Base-by-base conservation (phyloP, 78 protist genomes). In the Tieghemostelium lacteum region DNA sequence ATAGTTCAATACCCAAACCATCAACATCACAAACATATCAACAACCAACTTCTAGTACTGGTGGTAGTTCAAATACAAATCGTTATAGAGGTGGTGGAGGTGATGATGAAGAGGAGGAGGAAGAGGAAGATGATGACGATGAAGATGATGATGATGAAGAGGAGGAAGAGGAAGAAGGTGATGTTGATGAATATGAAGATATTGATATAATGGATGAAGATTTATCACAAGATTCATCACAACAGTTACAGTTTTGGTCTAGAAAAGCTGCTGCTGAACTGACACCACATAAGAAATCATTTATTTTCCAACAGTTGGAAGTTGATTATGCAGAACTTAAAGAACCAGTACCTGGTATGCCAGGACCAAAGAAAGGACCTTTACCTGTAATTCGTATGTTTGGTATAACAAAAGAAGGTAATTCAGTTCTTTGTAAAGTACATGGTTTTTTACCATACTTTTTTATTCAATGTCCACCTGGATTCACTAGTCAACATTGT, bases 361-460 rank as follows among this genome's bases (percentile, higher is more conserved):
- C 96, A 7, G 95, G 97, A 5, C 73, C 86, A 19, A 3, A 36
- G 2, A 33, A 54, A 33, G 91, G 91, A 7, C 75, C 73, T 19
- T 96, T 86, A 19, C 98, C 99, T 3, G 64, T 93, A 4, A 16
- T 99, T 19, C 94, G 99, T 34, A 2, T 99, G n/a, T 99, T 70
- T 85, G 99, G 99, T 31, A 93, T 96, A 10, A 98, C 98, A 0
- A 62, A 20, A 31, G 92, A n/a, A 1, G 99, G 99, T 37, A 71
- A 97, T 80, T 71, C 94, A 26, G 99, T 98, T 22, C 10, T 86
- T 19, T 74, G 57, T 17, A 98, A 98, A 88, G 95, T 98, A 6
- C 98, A 98, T 63, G 99, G 99, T 36, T 99, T 97, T 66, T 12
- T 67, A 10, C 99, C 99, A 1, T 99, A 98, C 87, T 92, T 99